phyloP scores from a whole-genome alignment of 306 rosid species.

The Sechiopsis laciniata region DNA sequence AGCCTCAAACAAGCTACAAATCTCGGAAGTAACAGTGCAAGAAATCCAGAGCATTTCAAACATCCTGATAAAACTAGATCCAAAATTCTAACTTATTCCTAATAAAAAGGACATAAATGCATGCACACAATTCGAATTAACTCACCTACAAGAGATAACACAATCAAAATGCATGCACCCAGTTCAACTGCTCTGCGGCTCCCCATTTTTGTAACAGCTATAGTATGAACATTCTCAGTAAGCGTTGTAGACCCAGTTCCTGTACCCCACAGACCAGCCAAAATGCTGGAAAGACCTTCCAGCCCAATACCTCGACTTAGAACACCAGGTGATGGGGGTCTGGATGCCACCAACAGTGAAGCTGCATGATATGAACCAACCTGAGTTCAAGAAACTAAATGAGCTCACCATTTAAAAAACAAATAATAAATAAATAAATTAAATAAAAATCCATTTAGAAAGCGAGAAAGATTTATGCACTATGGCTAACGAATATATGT shows the following conservation, averaged over 20 bases:
- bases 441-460: conserved; percentile 16
- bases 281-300: conserved; percentile 83
- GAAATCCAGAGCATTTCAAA: not conserved
- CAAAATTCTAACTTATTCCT: not conserved
- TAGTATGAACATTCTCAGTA: conserved; percentile 91
- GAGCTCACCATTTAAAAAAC: not conserved
- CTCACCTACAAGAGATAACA: conserved; percentile 87
- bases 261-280: conserved; percentile 99
- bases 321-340: conserved; percentile 94
- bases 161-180: conserved; percentile 76
- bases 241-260: conserved; percentile 89
- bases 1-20: too few species aligned
- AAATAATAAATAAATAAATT: not conserved
- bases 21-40: too few species aligned
- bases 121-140: conserved; percentile 4
- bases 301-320: conserved; percentile 93
- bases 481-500: not conserved
- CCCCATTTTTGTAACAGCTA: conserved; percentile 99
- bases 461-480: not conserved
- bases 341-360: conserved; percentile 88
- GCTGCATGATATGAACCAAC: conserved; percentile 97
- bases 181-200: conserved; percentile 93
- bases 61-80: not conserved
- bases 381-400: conserved; percentile 38
- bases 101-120: not conserved